A percentile compares a stretch with the other conserved stretches of the same genome.
Conservation (phyloP, 352 stramenopile genomes). For the Thalassiosira hispida region DNA sequence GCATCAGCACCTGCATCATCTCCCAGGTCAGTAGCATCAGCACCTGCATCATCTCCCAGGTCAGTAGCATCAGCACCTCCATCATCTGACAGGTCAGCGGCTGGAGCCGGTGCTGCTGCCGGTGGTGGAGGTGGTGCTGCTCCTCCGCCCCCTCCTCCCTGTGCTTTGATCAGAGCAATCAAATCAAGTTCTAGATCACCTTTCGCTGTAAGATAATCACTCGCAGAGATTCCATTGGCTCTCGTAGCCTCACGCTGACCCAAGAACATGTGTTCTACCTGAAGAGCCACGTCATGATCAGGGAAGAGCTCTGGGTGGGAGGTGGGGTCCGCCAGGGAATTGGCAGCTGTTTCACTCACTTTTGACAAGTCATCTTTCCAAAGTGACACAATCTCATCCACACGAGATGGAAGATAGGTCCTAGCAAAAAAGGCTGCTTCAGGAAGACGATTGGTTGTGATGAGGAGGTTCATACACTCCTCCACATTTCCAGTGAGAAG, state of each 20-base stretch:
- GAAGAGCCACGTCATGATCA: conserved; percentile 92
- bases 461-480: conserved; percentile 94
- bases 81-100: not conserved
- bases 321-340: conserved; percentile 92
- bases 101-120: conserved; percentile 17
- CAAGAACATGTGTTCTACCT: conserved; percentile 93
- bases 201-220: conserved; percentile 88
- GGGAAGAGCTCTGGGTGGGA: conserved; percentile 94
- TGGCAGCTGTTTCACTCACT: conserved; percentile 89
- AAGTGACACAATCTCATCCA: conserved; percentile 93
- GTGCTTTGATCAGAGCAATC: conserved; percentile 87
- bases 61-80: conserved; percentile 14
- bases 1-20: conserved; percentile 27
- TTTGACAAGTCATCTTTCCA: conserved; percentile 94
- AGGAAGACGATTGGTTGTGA: conserved; percentile 93
- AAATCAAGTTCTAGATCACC: conserved; percentile 89
- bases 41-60: conserved; percentile 19
- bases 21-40: not conserved
- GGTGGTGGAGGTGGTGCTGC: conserved; percentile 22
- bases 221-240: conserved; percentile 79
- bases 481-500: conserved; percentile 95
- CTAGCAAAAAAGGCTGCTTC: conserved; percentile 98
- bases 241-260: conserved; percentile 81
- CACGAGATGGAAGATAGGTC: conserved; percentile 96
- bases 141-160: conserved; percentile 36